Percentiles rank a stretch among this genome's conserved stretches.
Evolutionary conservation across 2,329 filamentous ascomycete genomes (phyloP).

Genomic region (Geoglossum cookeanum): DNA sequence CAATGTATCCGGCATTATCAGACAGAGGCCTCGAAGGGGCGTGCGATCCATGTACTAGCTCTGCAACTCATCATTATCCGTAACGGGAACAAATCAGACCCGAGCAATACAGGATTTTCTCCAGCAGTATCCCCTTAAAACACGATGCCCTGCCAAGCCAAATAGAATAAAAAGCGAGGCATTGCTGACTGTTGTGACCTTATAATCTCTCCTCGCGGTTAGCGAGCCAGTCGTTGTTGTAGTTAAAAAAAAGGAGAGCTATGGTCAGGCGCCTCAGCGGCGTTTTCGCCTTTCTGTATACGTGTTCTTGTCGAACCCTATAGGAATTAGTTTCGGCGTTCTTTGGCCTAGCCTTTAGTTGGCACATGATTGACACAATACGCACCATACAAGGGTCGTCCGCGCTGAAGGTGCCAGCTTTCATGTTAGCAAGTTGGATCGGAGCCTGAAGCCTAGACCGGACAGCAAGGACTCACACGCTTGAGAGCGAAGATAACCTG

Average conservation of each 20-base stretch:
- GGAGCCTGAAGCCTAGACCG: neutral
- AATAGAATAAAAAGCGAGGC: too few species aligned
- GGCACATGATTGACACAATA: neutral
- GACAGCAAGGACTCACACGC: slow-evolving; percentile 2
- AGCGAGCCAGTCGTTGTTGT: too few species aligned
- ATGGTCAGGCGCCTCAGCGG: neutral
- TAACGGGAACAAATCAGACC: too few species aligned
- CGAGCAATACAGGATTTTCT: too few species aligned
- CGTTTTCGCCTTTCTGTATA: slow-evolving; percentile 1
- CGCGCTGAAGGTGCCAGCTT: neutral
- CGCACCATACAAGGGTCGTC: neutral
- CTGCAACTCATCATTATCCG: too few species aligned
- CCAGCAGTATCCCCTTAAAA: neutral
- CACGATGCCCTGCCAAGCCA: too few species aligned
- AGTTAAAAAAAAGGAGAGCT: neutral
- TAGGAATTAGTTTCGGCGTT: neutral
- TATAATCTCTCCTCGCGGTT: too few species aligned
- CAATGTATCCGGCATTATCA: too few species aligned
- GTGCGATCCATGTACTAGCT: too few species aligned
- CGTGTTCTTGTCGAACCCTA: slow-evolving; percentile 4
- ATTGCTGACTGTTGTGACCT: too few species aligned
- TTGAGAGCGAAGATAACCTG: slow-evolving; percentile 8
- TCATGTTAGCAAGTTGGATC: neutral
- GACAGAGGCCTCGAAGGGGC: too few species aligned
- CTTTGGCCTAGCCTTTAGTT: neutral